These are phyloP conservation scores for Carex arenaria DNA, from an alignment of 202 grass and related monocot genomes.

Conservation along the genomic window DNA sequence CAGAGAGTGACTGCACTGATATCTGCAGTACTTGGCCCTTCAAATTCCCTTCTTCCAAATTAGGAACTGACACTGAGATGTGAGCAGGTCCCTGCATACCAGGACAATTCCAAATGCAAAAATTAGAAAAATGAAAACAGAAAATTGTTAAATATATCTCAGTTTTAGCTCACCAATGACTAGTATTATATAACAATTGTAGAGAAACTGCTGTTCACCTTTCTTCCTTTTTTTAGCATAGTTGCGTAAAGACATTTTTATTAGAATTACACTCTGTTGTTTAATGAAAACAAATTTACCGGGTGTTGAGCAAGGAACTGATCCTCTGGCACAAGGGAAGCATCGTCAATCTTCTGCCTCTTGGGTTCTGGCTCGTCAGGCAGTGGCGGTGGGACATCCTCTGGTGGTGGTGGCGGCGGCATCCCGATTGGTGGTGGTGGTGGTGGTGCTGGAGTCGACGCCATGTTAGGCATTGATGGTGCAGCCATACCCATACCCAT, in stretches of 20 bases:
- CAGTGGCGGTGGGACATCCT: slow-evolving; percentile 75
- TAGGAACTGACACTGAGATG: slow-evolving; percentile 78
- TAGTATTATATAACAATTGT: neutral
- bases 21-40: slow-evolving; percentile 83
- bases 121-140: slow-evolving; percentile 4
- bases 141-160: slow-evolving; percentile 20
- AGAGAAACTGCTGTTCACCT: neutral
- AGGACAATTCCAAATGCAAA: neutral
- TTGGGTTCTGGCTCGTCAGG: slow-evolving; percentile 98
- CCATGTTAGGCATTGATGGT: slow-evolving; percentile 36
- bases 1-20: slow-evolving; percentile 65
- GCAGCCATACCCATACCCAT: slow-evolving; percentile 27
- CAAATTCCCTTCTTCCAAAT: slow-evolving; percentile 91
- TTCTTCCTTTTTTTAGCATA: neutral
- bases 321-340: slow-evolving; percentile 69
- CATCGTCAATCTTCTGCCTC: slow-evolving; percentile 72
- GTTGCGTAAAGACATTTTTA: neutral
- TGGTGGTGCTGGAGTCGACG: slow-evolving; percentile 38
- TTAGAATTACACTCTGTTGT: neutral
- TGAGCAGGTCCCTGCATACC: slow-evolving; percentile 56
- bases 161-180: neutral
- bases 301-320: slow-evolving; percentile 82
- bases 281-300: slow-evolving; percentile 44
- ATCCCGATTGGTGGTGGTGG: slow-evolving; percentile 33
- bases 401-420: slow-evolving; percentile 60